A percentile compares a stretch with the other conserved stretches of the same genome.
These are phyloP conservation scores for Daedaleopsis sinensis DNA, from an alignment of 768 basidiomycete genomes.

Conservation along the genomic window DNA sequence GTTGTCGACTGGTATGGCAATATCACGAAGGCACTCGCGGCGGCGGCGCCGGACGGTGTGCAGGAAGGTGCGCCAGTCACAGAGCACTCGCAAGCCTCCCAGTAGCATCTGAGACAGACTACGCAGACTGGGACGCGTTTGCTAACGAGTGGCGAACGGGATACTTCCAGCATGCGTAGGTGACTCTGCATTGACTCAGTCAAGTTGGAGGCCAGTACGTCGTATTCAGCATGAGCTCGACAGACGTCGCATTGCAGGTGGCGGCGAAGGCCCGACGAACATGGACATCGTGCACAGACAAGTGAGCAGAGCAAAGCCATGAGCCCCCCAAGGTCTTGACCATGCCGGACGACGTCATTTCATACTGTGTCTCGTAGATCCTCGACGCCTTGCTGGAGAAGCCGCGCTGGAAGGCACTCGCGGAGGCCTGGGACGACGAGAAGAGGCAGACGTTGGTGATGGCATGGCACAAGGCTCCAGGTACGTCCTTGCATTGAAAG, in stretches of 20 bases:
- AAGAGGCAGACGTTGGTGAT: conserved; percentile 48
- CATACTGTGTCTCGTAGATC: conserved; percentile 41
- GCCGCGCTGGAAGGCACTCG: conserved; percentile 52
- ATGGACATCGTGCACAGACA: conserved; percentile 59
- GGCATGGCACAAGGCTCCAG: conserved; percentile 57
- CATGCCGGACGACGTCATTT: neutral
- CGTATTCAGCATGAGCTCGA: conserved; percentile 29
- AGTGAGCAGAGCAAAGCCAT: conserved; percentile 30
- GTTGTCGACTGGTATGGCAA: conserved; percentile 33
- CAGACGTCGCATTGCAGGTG: conserved; percentile 41
- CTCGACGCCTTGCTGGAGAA: conserved; percentile 55
- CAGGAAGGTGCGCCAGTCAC: neutral
- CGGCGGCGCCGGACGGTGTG: neutral
- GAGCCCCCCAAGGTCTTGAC: neutral
- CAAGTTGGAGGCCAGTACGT: no score
- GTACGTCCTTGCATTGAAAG: neutral
- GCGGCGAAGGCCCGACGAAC: conserved; percentile 49
- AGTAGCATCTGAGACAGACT: neutral
- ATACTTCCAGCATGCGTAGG: conserved; percentile 51
- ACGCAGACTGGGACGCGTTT: conserved; percentile 48
- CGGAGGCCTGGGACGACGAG: conserved; percentile 44
- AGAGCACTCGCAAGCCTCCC: neutral
- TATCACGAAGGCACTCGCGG: conserved; percentile 19
- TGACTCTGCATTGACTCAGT: neutral
- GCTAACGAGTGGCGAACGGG: conserved; percentile 58